A percentile compares a stretch with the other conserved stretches of the same genome.
phyloP scores from a whole-genome alignment of 495 filamentous ascomycete genomes.

The Podospora conica region DNA sequence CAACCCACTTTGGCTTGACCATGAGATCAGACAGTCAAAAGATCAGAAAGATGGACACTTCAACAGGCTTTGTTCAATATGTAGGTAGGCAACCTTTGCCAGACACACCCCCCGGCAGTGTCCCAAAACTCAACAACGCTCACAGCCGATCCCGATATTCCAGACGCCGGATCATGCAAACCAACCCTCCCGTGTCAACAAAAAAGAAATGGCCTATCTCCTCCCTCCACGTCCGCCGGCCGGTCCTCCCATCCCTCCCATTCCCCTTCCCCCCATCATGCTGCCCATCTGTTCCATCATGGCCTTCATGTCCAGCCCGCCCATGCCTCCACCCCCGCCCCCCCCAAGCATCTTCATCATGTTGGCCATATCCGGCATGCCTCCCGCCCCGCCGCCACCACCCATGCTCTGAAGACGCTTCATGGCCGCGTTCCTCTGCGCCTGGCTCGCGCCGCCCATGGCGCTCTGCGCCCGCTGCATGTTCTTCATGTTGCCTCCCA shows the following conservation, averaged over 20 bases:
- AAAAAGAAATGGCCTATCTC: conserved; percentile 5
- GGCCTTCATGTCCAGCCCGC: conserved; percentile 72
- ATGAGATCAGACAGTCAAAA: neutral
- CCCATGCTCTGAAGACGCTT: conserved; percentile 91
- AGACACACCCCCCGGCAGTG: neutral
- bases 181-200: neutral
- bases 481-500: conserved; percentile 92
- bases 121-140: neutral
- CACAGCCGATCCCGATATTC: neutral
- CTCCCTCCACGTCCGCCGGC: conserved; percentile 27
- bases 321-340: conserved; percentile 49
- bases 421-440: conserved; percentile 95
- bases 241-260: conserved; percentile 22
- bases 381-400: conserved; percentile 38
- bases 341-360: conserved; percentile 84
- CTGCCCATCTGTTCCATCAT: conserved; percentile 85
- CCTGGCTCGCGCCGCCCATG: conserved; percentile 77
- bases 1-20: neutral
- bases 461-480: conserved; percentile 90
- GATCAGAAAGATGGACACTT: neutral
- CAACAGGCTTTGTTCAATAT: neutral
- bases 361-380: conserved; percentile 72
- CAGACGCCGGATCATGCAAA: conserved; percentile 3
- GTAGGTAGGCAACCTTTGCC: neutral
- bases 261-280: conserved; percentile 36